phyloP scores from a whole-genome alignment of 2,329 filamentous ascomycete species.

The Conoideocrella luteorostrata region DNA sequence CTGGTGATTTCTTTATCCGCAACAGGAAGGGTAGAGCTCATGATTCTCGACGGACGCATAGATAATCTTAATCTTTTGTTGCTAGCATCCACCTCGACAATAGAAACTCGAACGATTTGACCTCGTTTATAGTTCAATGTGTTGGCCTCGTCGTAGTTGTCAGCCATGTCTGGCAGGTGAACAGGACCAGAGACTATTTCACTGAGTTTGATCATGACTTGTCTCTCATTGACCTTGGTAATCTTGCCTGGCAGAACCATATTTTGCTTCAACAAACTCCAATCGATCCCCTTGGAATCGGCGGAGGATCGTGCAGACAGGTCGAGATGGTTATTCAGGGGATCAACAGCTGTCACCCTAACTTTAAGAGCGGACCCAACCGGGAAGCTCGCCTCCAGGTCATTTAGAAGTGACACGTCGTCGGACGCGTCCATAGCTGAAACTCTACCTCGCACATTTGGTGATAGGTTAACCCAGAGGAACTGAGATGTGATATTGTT shows the following conservation, averaged over 20 bases:
- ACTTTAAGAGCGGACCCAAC: constrained; percentile 83
- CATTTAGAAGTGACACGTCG: constrained; percentile 70
- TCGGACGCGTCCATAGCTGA: constrained; percentile 79
- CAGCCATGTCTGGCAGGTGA: constrained; percentile 73
- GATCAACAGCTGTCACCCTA: constrained; percentile 68
- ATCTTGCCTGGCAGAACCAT: constrained; percentile 78
- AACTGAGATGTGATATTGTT: constrained; percentile 79
- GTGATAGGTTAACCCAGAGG: constrained; percentile 87
- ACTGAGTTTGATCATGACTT: constrained; percentile 79
- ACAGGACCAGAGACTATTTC: constrained; percentile 74
- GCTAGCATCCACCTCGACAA: constrained; percentile 69
- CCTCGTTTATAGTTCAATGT: constrained; percentile 72
- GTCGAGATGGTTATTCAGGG: constrained; percentile 69
- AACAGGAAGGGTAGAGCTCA: constrained; percentile 77
- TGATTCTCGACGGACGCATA: constrained; percentile 75
- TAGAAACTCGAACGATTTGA: constrained; percentile 79
- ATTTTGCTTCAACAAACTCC: constrained; percentile 67
- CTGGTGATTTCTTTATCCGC: constrained; percentile 73
- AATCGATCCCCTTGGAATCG: constrained; percentile 44
- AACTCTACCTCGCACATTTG: constrained; percentile 79
- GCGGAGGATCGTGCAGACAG: constrained; percentile 67
- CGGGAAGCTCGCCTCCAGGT: constrained; percentile 76
- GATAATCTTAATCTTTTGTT: constrained; percentile 85
- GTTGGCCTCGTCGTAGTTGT: constrained; percentile 78
- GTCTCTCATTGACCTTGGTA: constrained; percentile 77